phyloP scores from a whole-genome alignment of 805 yeast species.

The Starmerella bacillaris region DNA sequence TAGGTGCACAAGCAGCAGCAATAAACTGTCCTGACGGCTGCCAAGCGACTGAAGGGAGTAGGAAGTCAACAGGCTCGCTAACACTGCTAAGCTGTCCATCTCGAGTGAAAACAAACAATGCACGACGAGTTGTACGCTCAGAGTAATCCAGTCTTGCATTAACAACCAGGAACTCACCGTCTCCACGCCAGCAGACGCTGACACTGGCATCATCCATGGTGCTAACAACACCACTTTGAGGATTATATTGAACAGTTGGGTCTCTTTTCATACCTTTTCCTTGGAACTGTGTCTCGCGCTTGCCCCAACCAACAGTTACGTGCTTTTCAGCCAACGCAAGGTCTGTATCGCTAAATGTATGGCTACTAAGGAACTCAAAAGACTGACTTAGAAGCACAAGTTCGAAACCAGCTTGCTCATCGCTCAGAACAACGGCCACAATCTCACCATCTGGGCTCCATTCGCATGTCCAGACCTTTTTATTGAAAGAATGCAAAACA shows the following conservation, averaged over 20 bases:
- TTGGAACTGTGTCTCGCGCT: constrained; percentile 84
- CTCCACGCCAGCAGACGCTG: constrained; percentile 85
- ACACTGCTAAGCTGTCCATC: constrained; percentile 60
- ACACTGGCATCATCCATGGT: constrained; percentile 30
- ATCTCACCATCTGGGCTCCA: constrained; percentile 94
- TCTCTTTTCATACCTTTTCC: constrained; percentile 84
- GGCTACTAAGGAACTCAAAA: constrained; percentile 58
- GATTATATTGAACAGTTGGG: constrained; percentile 66
- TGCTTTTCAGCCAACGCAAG: constrained; percentile 48
- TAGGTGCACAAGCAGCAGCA: constrained; percentile 45
- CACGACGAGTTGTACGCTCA: constrained; percentile 61
- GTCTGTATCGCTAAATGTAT: constrained; percentile 40
- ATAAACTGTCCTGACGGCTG: constrained; percentile 78
- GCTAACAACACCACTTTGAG: constrained; percentile 51
- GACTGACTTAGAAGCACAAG: constrained; percentile 41
- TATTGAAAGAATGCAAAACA: constrained; percentile 48
- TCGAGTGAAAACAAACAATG: constrained; percentile 63
- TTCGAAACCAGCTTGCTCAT: constrained; percentile 28
- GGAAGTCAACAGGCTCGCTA: constrained; percentile 74
- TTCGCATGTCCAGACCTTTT: too few relatives aligned
- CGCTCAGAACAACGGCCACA: constrained; percentile 39
- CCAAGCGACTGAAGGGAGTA: constrained; percentile 65
- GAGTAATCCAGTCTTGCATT: too few relatives aligned
- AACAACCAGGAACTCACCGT: constrained; percentile 65
- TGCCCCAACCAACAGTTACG: constrained; percentile 98